These are phyloP conservation scores for Epichloe bromicola DNA, from an alignment of 2,329 filamentous ascomycete genomes.

Conservation along the genomic window DNA sequence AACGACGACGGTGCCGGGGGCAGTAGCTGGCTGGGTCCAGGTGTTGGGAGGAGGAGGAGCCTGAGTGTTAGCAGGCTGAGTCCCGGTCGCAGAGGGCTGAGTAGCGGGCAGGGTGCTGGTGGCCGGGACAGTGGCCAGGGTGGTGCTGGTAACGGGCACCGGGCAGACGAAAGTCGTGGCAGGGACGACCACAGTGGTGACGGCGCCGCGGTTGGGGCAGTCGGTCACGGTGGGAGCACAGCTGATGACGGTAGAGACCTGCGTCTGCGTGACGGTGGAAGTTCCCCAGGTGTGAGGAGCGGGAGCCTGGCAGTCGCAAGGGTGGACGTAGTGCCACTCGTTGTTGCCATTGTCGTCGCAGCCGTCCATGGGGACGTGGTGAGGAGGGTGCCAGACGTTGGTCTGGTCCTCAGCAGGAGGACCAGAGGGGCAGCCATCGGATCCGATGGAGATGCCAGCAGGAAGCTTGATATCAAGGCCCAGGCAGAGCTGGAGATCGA, in stretches of 20 bases:
- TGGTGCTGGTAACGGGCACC: conserved; percentile 18
- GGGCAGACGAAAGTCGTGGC: conserved; percentile 32
- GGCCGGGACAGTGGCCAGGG: background rate
- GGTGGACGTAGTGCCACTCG: conserved; percentile 25
- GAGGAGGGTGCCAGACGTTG: conserved; percentile 25
- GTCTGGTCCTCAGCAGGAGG: conserved; percentile 14
- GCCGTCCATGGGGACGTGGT: conserved; percentile 23
- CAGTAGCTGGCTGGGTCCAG: background rate
- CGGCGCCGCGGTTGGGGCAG: conserved; percentile 23
- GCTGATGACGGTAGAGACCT: conserved; percentile 25
- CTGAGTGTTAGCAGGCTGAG: background rate
- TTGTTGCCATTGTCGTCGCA: conserved; percentile 19
- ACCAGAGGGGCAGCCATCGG: conserved; percentile 10
- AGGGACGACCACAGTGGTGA: conserved; percentile 25
- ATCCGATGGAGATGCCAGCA: conserved; percentile 7
- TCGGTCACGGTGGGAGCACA: conserved; percentile 22
- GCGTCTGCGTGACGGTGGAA: conserved; percentile 27
- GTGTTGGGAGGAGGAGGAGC: conserved; percentile 3
- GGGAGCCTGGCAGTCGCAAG: conserved; percentile 12
- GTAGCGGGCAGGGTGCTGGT: conserved; percentile 1
- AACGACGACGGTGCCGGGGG: no score
- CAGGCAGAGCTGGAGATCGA: conserved; percentile 8
- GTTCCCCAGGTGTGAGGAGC: conserved; percentile 25
- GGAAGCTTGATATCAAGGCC: conserved; percentile 10
- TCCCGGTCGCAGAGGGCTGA: background rate